Conservation (phyloP, 805 yeast species). For the Blastobotrys terrestris region DNA sequence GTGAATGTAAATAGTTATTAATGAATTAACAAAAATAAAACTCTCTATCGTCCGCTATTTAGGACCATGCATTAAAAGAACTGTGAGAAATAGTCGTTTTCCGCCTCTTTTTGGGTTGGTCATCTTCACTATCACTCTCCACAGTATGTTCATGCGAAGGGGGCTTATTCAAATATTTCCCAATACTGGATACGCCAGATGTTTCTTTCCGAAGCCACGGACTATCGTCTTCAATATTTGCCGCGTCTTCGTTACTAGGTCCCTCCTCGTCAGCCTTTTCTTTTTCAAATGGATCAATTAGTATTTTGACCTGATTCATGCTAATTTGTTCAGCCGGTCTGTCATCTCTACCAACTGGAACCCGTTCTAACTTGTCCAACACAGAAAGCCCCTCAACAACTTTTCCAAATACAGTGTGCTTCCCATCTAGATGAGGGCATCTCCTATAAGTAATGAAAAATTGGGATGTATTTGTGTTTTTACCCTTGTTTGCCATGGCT, state of each 20-base stretch:
- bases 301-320: slow-evolving; percentile 26
- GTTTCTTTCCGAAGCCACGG: slow-evolving; percentile 20
- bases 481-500: slow-evolving; percentile 92
- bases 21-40: neutral
- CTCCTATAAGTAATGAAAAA: slow-evolving; percentile 76
- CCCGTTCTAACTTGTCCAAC: slow-evolving; percentile 52
- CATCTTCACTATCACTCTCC: neutral
- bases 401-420: slow-evolving; percentile 71
- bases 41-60: no score
- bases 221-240: slow-evolving; percentile 14
- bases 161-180: slow-evolving; percentile 18
- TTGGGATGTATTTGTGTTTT: slow-evolving; percentile 88
- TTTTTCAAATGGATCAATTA: slow-evolving; percentile 20
- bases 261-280: slow-evolving; percentile 7
- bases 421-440: slow-evolving; percentile 67
- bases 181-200: slow-evolving; percentile 12
- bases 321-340: slow-evolving; percentile 41
- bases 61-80: slow-evolving; percentile 23
- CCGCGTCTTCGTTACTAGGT: no score
- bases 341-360: slow-evolving; percentile 38
- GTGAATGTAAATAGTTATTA: neutral
- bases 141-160: neutral
- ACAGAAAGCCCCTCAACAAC: slow-evolving; percentile 40
- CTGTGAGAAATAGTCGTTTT: slow-evolving; percentile 18
- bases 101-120: slow-evolving; percentile 8